These are phyloP conservation scores for Fusarium sp. DNA, from an alignment of 2,329 filamentous ascomycete species.

Conservation along the genomic window DNA sequence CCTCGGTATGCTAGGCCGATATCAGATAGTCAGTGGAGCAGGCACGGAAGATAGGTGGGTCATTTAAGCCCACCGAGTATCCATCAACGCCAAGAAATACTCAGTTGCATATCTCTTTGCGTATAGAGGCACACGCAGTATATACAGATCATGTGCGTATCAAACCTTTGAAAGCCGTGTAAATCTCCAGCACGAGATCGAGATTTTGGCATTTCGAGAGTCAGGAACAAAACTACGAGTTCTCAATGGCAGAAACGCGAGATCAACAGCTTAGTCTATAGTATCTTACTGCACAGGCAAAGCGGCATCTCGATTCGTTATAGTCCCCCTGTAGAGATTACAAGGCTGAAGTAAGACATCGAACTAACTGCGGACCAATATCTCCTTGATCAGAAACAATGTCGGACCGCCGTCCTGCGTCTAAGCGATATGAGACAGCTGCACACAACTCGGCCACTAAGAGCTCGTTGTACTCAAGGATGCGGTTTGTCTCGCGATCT, in stretches of 20 bases:
- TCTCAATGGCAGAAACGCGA: background rate
- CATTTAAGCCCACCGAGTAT: background rate
- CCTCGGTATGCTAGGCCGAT: slow-evolving; percentile 12
- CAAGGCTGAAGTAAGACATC: slow-evolving; percentile 24
- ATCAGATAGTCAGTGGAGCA: slow-evolving; percentile 1
- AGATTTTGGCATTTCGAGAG: background rate
- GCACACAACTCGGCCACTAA: slow-evolving; percentile 28
- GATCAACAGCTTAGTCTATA: slow-evolving; percentile 6
- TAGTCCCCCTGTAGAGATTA: slow-evolving; percentile 1
- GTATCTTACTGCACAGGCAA: background rate
- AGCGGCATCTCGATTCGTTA: background rate
- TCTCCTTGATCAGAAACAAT: slow-evolving; percentile 8
- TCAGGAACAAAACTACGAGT: background rate
- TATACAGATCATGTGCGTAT: background rate
- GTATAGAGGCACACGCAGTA: background rate
- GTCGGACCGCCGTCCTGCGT: background rate
- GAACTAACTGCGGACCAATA: slow-evolving; percentile 16
- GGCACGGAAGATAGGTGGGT: background rate
- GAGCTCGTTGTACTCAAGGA: slow-evolving; percentile 18
- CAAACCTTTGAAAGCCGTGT: slow-evolving; percentile 1
- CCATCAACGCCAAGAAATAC: slow-evolving; percentile 3
- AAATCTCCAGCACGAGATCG: background rate
- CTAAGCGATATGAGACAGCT: background rate
- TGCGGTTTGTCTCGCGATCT: slow-evolving; percentile 13
- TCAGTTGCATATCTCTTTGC: background rate